Conservation (phyloP, 495 filamentous ascomycete genomes). For the Apiosordaria backusii region DNA sequence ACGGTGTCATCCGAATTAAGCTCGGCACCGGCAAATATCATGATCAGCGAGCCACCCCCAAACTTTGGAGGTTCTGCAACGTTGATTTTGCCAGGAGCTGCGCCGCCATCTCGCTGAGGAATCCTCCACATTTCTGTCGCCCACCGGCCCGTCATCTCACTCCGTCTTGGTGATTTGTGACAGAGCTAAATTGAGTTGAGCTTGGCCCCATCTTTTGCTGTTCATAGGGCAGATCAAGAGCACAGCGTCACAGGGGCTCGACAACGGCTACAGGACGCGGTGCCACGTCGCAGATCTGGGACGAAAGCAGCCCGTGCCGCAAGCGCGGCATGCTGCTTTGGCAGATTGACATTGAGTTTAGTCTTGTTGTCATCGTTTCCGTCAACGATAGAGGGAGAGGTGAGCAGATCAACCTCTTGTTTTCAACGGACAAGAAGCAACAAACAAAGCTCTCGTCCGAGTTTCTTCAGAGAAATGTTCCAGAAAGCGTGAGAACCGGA, state of each 20-base stretch:
- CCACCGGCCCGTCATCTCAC: not conserved
- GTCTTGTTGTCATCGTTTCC: not conserved
- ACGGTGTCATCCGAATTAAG: not conserved
- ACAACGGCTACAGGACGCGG: not conserved
- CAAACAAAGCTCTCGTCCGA: no score
- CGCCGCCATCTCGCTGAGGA: not conserved
- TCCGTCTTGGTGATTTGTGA: not conserved
- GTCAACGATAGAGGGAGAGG: no score
- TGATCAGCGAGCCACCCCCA: not conserved
- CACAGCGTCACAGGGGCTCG: not conserved
- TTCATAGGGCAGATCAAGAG: not conserved
- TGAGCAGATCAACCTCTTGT: no score
- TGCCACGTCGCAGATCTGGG: not conserved
- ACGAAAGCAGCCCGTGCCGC: not conserved
- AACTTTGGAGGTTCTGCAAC: not conserved
- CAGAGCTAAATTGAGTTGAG: not conserved
- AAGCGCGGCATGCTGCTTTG: not conserved
- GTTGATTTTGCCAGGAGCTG: not conserved
- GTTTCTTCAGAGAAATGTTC: no score
- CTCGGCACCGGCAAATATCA: not conserved
- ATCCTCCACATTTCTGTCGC: not conserved
- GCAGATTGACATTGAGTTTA: not conserved
- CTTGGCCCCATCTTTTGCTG: not conserved
- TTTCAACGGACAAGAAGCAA: not conserved
- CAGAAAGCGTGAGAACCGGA: not conserved